These are phyloP conservation scores for Cordyceps cateniannulata DNA, from an alignment of 2,329 filamentous ascomycete species.

Conservation along the genomic window DNA sequence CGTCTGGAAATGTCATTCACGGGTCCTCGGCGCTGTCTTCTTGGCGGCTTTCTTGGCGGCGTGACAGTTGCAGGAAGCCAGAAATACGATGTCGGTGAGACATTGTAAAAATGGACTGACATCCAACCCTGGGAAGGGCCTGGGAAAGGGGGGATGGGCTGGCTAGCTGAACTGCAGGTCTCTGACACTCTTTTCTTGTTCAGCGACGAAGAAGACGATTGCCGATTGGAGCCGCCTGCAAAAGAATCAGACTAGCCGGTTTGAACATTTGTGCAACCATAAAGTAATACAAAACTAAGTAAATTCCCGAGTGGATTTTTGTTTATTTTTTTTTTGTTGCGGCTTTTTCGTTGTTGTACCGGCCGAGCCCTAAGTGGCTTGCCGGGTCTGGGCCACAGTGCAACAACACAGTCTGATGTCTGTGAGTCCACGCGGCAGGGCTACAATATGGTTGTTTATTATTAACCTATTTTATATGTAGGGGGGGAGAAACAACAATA, in stretches of 20 bases:
- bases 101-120: too few relatives aligned
- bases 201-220: too few relatives aligned
- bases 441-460: not conserved
- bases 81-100: not conserved
- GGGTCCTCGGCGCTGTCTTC: not conserved
- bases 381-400: not conserved
- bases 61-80: not conserved
- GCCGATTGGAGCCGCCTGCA: not conserved
- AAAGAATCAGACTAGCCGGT: not conserved
- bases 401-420: not conserved
- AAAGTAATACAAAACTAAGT: not conserved
- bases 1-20: not conserved
- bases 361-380: not conserved
- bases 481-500: not conserved
- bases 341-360: not conserved
- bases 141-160: too few relatives aligned
- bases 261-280: not conserved
- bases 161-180: too few relatives aligned
- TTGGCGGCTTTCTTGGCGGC: constrained; percentile 2
- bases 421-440: not conserved
- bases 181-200: too few relatives aligned
- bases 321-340: not conserved
- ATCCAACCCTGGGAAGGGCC: too few relatives aligned
- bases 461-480: not conserved
- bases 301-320: not conserved